A percentile compares a stretch with the other conserved stretches of the same genome.
Conservation (phyloP, 2,329 filamentous ascomycete genomes). For the Laburnicola sp. region DNA sequence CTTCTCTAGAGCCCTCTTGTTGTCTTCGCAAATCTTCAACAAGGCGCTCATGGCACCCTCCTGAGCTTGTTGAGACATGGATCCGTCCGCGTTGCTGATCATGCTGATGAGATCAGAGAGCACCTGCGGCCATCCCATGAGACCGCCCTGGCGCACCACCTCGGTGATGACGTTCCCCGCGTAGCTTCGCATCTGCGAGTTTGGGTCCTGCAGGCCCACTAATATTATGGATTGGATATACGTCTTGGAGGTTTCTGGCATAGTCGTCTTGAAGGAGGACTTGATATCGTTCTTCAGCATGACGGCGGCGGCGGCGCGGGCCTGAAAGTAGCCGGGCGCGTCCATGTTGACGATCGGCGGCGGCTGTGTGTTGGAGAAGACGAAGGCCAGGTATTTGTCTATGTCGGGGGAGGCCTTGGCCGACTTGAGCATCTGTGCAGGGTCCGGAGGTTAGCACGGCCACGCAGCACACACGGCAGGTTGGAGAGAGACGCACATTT, state of each 20-base stretch:
- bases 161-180: slow-evolving; percentile 95
- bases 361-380: slow-evolving; percentile 72
- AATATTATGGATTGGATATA: slow-evolving; percentile 82
- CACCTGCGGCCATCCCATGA: slow-evolving; percentile 89
- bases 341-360: slow-evolving; percentile 64
- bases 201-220: slow-evolving; percentile 77
- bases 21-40: slow-evolving; percentile 96
- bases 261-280: slow-evolving; percentile 67
- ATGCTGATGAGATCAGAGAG: slow-evolving; percentile 80
- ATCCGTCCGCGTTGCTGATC: slow-evolving; percentile 71
- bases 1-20: slow-evolving; percentile 82
- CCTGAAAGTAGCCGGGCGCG: slow-evolving; percentile 67
- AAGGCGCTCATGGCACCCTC: slow-evolving; percentile 93
- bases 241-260: slow-evolving; percentile 70
- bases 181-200: slow-evolving; percentile 80
- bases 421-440: slow-evolving; percentile 82
- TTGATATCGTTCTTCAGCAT: slow-evolving; percentile 96
- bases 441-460: slow-evolving; percentile 29
- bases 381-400: slow-evolving; percentile 94
- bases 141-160: slow-evolving; percentile 78
- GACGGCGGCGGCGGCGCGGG: slow-evolving; percentile 83
- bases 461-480: slow-evolving; percentile 6
- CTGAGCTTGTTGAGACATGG: slow-evolving; percentile 71
- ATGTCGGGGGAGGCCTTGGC: slow-evolving; percentile 88
- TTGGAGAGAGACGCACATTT: slow-evolving; percentile 61